These are phyloP conservation scores for Striga asiatica DNA, from an alignment of 257 asterid genomes.

Conservation along the genomic window DNA sequence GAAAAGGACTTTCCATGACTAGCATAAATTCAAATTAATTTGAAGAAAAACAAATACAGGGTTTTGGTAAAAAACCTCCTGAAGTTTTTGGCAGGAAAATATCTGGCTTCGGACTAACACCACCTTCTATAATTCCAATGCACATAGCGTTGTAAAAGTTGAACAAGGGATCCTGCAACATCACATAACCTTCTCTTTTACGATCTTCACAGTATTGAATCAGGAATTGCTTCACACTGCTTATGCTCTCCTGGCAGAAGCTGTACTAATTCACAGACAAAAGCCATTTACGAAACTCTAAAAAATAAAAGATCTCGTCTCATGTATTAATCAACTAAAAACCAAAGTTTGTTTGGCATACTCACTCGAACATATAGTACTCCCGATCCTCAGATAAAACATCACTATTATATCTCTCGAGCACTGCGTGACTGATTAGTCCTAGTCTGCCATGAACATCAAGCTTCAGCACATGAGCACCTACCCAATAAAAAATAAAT, in stretches of 20 bases:
- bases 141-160: slow-evolving; percentile 40
- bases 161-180: slow-evolving; percentile 47
- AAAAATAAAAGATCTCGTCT: background rate
- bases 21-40: no score
- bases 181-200: slow-evolving; percentile 31
- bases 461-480: slow-evolving; percentile 31
- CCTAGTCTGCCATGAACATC: slow-evolving; percentile 63
- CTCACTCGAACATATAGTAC: slow-evolving; percentile 52
- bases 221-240: slow-evolving; percentile 45
- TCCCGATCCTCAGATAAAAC: slow-evolving; percentile 26
- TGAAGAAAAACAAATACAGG: background rate
- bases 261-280: slow-evolving; percentile 20
- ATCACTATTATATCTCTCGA: slow-evolving; percentile 27
- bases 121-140: slow-evolving; percentile 32
- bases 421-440: slow-evolving; percentile 41
- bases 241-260: slow-evolving; percentile 36
- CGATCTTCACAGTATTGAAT: slow-evolving; percentile 44
- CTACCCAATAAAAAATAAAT: slow-evolving; percentile 18
- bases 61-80: slow-evolving; percentile 2
- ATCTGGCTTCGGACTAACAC: slow-evolving; percentile 4
- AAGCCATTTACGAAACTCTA: background rate
- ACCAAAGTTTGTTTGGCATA: background rate
- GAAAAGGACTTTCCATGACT: background rate
- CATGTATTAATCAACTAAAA: background rate
- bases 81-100: slow-evolving; percentile 18